Evolutionary conservation across 345 rosid species (phyloP).

Genomic region (Melastoma malabathricum): DNA sequence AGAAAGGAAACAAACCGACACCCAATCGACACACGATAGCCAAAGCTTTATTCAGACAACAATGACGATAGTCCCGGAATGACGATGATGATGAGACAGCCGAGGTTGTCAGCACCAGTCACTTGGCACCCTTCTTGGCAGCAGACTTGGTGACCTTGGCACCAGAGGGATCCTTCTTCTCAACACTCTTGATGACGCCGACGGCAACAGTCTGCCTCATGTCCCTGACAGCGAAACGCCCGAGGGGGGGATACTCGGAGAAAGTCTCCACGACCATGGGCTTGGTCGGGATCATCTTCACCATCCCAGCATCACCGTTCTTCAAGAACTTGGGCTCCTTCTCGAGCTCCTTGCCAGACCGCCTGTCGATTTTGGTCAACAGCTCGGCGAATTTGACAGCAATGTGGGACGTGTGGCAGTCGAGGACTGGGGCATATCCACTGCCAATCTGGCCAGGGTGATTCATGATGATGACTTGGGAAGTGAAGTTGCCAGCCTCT

Average conservation of each 20-base stretch:
- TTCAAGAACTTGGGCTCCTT: slow-evolving; percentile 80
- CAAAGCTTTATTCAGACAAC: slow-evolving; percentile 11
- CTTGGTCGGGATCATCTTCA: slow-evolving; percentile 81
- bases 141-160: slow-evolving; percentile 90
- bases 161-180: slow-evolving; percentile 70
- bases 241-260: slow-evolving; percentile 68
- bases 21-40: background rate
- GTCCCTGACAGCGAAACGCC: slow-evolving; percentile 84
- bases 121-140: slow-evolving; percentile 72
- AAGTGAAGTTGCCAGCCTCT: slow-evolving; percentile 66
- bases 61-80: background rate
- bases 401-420: slow-evolving; percentile 79
- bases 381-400: slow-evolving; percentile 67
- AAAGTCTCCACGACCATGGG: slow-evolving; percentile 94
- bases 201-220: slow-evolving; percentile 93
- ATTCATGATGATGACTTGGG: slow-evolving; percentile 89
- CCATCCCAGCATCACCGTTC: slow-evolving; percentile 70
- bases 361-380: slow-evolving; percentile 64
- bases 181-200: slow-evolving; percentile 73
- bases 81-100: background rate
- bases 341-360: slow-evolving; percentile 74
- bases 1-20: slow-evolving; percentile 1
- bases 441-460: slow-evolving; percentile 91
- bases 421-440: slow-evolving; percentile 75
- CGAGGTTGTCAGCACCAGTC: slow-evolving; percentile 18